Evolutionary conservation across 768 basidiomycete genomes (phyloP).

Genomic region (Pisolithus tinctorius): DNA sequence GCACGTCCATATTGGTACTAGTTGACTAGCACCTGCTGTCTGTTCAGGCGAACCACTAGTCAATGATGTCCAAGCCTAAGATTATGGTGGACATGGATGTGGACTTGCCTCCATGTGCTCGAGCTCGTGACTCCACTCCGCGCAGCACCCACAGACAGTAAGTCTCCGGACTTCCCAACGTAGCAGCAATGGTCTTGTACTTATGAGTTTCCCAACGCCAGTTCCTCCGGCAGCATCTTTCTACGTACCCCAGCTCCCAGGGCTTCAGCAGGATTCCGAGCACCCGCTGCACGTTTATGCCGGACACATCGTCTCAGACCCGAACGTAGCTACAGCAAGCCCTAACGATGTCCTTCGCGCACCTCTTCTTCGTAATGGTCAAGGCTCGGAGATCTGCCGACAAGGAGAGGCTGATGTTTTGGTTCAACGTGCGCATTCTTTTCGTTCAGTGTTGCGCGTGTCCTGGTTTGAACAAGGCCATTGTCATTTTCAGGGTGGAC

Average conservation of each 20-base stretch:
- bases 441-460: neutral
- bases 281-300: constrained; percentile 76
- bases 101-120: constrained; percentile 14
- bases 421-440: constrained; percentile 77
- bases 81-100: constrained; percentile 1
- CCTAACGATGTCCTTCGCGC: constrained; percentile 61
- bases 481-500: constrained; percentile 62
- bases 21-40: too few relatives aligned
- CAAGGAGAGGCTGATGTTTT: constrained; percentile 84
- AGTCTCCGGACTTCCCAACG: constrained; percentile 6
- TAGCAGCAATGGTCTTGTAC: neutral
- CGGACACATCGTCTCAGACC: constrained; percentile 81
- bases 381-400: constrained; percentile 87
- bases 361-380: constrained; percentile 84
- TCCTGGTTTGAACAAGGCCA: neutral
- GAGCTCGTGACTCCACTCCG: constrained; percentile 6
- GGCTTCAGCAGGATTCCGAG: constrained; percentile 63
- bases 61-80: constrained; percentile 6
- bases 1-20: too few relatives aligned
- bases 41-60: neutral
- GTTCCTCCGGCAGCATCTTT: constrained; percentile 80
- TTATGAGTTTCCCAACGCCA: constrained; percentile 19
- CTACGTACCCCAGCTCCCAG: constrained; percentile 73
- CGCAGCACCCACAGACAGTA: constrained; percentile 38
- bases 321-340: constrained; percentile 42